A percentile compares a stretch with the other conserved stretches of the same genome.
phyloP scores from a whole-genome alignment of 257 asterid genomes.

The Ilex aquifolium region DNA sequence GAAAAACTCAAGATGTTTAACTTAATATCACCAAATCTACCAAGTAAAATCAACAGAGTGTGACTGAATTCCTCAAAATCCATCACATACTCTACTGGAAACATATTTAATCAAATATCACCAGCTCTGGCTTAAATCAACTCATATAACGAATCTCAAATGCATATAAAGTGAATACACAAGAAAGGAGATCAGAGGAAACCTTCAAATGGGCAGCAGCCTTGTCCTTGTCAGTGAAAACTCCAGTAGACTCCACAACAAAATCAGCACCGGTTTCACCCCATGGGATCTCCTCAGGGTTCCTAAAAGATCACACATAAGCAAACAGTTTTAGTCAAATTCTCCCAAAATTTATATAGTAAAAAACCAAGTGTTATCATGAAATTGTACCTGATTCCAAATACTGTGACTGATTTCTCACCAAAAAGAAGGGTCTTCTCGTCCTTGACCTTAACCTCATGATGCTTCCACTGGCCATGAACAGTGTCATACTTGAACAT shows the following conservation, averaged over 20 bases:
- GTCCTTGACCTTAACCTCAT: slow-evolving; percentile 17
- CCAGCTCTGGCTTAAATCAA: background rate
- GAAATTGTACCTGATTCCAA: slow-evolving; percentile 12
- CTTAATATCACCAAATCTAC: background rate
- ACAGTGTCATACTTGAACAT: slow-evolving; percentile 23
- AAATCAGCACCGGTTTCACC: background rate
- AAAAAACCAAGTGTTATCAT: background rate
- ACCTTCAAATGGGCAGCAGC: background rate
- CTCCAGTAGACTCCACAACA: background rate
- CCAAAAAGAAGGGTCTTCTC: slow-evolving; percentile 22
- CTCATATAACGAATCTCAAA: background rate
- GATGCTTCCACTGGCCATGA: slow-evolving; percentile 22
- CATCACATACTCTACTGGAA: too few relatives aligned
- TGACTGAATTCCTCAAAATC: too few relatives aligned
- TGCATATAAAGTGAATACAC: background rate
- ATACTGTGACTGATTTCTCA: slow-evolving; percentile 10
- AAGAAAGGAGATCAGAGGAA: slow-evolving; percentile 3
- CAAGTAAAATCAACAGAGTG: too few relatives aligned
- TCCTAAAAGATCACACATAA: too few relatives aligned
- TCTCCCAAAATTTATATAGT: background rate
- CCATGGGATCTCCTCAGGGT: too few relatives aligned
- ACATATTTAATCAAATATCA: too few relatives aligned
- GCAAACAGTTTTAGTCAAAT: too few relatives aligned
- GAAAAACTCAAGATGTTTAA: background rate
- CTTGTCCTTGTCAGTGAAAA: background rate